Conservation (phyloP, 495 filamentous ascomycete genomes). For the Penicillium longicatenatum region DNA sequence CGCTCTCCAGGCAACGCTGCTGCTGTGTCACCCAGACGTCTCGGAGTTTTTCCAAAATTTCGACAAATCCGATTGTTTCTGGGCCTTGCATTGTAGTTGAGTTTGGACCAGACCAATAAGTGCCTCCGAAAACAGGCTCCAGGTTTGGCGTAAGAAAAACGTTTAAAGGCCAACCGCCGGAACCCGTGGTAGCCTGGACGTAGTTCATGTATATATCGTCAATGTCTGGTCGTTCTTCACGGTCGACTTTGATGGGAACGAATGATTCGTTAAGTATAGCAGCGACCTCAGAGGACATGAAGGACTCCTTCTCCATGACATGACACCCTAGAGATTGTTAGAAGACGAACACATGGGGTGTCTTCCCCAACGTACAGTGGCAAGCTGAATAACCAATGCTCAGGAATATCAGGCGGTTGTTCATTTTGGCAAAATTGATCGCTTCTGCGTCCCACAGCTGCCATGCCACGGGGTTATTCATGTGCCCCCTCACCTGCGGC, state of each 20-base stretch:
- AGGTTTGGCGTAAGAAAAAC: conserved; percentile 93
- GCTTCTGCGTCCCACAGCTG: conserved; percentile 83
- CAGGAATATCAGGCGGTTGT: conserved; percentile 87
- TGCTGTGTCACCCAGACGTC: conserved; percentile 86
- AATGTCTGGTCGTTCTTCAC: conserved; percentile 93
- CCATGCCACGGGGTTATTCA: conserved; percentile 89
- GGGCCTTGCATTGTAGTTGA: conserved; percentile 49
- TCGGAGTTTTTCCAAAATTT: conserved; percentile 78
- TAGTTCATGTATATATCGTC: conserved; percentile 99
- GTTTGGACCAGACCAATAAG: conserved; percentile 89
- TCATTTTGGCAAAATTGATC: conserved; percentile 70
- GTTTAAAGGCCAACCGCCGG: conserved; percentile 95
- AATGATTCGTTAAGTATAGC: conserved; percentile 82
- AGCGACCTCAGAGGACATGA: conserved; percentile 80
- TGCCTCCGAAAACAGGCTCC: conserved; percentile 93
- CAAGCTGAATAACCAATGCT: conserved; percentile 96
- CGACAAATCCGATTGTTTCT: conserved; percentile 70
- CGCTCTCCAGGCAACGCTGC: conserved; percentile 74
- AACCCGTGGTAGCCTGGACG: conserved; percentile 89
- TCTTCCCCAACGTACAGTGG: conserved; percentile 68
- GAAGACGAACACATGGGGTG: background rate
- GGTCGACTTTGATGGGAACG: conserved; percentile 90
- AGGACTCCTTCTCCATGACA: conserved; percentile 93
- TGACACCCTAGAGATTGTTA: conserved; percentile 67
- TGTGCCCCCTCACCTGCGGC: conserved; percentile 70